Percentiles rank a stretch among this genome's conserved stretches.
phyloP scores from a whole-genome alignment of 805 yeast genomes.

The Cyberlindnera mycetangii region DNA sequence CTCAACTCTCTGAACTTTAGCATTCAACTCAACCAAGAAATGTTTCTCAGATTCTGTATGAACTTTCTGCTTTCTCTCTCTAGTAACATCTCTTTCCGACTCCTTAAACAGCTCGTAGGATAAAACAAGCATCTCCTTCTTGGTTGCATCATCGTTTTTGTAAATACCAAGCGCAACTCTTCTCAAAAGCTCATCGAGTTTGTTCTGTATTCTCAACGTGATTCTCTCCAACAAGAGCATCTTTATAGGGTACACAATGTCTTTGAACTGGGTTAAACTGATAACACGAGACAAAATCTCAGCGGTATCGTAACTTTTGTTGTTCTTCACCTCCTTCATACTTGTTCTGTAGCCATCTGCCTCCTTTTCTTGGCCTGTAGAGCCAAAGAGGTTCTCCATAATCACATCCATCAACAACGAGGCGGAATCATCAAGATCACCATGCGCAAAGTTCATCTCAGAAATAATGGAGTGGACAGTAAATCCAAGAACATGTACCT shows the following conservation, averaged over 20 bases:
- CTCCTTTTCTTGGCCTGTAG: conserved; percentile 91
- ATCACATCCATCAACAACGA: conserved; percentile 60
- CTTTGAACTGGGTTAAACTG: conserved; percentile 51
- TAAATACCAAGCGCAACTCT: conserved; percentile 77
- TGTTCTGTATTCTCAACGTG: conserved; percentile 64
- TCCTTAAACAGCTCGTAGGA: conserved; percentile 71
- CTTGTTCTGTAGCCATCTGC: conserved; percentile 85
- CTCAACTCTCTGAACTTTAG: conserved; percentile 53
- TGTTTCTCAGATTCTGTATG: conserved; percentile 52
- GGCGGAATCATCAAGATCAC: conserved; percentile 72
- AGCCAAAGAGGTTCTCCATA: conserved; percentile 92
- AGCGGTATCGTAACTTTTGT: conserved; percentile 84
- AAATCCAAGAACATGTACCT: conserved; percentile 86
- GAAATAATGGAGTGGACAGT: conserved; percentile 75
- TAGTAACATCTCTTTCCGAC: conserved; percentile 35
- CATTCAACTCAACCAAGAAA: conserved; percentile 69
- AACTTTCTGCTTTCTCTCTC: conserved; percentile 22
- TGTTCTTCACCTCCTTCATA: conserved; percentile 87
- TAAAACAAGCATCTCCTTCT: conserved; percentile 59
- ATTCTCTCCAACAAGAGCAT: conserved; percentile 60
- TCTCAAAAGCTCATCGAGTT: conserved; percentile 74
- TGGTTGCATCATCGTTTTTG: conserved; percentile 58
- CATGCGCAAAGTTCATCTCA: conserved; percentile 52
- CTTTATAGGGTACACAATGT: conserved; percentile 67
- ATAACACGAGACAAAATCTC: conserved; percentile 71